Evolutionary conservation across 2,329 filamentous ascomycete genomes (phyloP).

Genomic region (Cytospora paraplurivora): DNA sequence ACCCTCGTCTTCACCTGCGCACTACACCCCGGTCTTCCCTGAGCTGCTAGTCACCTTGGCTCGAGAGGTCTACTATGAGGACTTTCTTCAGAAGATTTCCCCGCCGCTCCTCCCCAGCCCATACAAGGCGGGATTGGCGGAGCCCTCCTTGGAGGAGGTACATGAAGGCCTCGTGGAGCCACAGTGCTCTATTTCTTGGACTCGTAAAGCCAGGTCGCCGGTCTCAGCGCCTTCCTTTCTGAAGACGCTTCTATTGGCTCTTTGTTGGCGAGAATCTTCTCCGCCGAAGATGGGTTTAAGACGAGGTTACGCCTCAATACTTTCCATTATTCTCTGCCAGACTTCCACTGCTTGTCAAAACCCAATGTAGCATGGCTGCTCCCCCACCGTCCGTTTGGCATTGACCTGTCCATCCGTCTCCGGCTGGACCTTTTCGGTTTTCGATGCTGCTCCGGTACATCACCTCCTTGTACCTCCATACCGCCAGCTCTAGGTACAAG

Average conservation of each 20-base stretch:
- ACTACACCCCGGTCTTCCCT: neutral
- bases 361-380: neutral
- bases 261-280: conserved; percentile 3
- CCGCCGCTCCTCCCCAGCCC: neutral
- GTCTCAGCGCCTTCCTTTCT: conserved; percentile 10
- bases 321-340: neutral
- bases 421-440: neutral
- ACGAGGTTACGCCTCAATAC: neutral
- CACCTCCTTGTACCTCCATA: conserved; percentile 9
- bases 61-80: neutral
- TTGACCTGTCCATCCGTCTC: conserved; percentile 6
- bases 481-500: conserved; percentile 1
- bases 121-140: neutral
- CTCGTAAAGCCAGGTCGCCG: neutral
- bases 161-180: neutral
- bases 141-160: neutral
- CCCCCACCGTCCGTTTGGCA: neutral
- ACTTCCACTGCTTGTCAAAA: neutral
- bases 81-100: neutral
- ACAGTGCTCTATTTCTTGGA: neutral
- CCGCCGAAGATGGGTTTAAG: neutral
- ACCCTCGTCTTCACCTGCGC: neutral
- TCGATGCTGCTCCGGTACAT: neutral
- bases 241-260: neutral
- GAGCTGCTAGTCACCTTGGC: neutral